A percentile compares a stretch with the other conserved stretches of the same genome.
These are phyloP conservation scores for Trichoderma simmonsii DNA, from an alignment of 2,329 filamentous ascomycete species.

Conservation along the genomic window DNA sequence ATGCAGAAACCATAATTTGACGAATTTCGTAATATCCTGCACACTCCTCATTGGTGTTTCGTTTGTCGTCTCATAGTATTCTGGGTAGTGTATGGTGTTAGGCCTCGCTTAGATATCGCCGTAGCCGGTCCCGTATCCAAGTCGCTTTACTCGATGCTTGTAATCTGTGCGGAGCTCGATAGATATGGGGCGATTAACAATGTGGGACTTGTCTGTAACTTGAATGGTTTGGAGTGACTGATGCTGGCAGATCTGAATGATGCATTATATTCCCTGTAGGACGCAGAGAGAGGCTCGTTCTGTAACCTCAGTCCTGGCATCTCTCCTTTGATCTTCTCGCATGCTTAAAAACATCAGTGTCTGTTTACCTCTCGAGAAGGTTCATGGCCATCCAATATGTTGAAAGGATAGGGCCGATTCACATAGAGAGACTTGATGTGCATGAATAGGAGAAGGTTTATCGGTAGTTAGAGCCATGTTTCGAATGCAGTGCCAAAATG, in stretches of 20 bases:
- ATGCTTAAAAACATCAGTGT: not conserved
- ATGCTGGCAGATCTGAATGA: not conserved
- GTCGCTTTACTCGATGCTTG: not conserved
- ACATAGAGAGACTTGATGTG: not conserved
- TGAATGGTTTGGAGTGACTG: not conserved
- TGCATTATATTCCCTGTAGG: not conserved
- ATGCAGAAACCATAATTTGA: conserved; percentile 4
- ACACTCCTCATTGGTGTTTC: not conserved
- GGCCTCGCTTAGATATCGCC: not conserved
- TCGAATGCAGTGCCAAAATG: not conserved
- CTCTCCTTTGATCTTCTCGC: not conserved
- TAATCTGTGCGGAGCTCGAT: not conserved
- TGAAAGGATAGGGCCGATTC: not conserved
- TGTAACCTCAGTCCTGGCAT: not conserved
- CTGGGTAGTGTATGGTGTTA: not conserved
- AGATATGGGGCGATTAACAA: not conserved
- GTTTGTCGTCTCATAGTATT: not conserved
- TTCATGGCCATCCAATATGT: not conserved
- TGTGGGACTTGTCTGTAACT: not conserved
- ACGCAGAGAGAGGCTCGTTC: not conserved
- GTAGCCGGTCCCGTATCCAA: not conserved
- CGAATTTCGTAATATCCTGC: not conserved
- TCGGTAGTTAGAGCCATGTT: not conserved
- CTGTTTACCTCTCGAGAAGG: not conserved
- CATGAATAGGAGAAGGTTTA: not conserved